Evolutionary conservation across 139 green algal genomes (phyloP), one percentile per base, ranked within the genome.

Genomic region (Medakamo hakoo): DNA sequence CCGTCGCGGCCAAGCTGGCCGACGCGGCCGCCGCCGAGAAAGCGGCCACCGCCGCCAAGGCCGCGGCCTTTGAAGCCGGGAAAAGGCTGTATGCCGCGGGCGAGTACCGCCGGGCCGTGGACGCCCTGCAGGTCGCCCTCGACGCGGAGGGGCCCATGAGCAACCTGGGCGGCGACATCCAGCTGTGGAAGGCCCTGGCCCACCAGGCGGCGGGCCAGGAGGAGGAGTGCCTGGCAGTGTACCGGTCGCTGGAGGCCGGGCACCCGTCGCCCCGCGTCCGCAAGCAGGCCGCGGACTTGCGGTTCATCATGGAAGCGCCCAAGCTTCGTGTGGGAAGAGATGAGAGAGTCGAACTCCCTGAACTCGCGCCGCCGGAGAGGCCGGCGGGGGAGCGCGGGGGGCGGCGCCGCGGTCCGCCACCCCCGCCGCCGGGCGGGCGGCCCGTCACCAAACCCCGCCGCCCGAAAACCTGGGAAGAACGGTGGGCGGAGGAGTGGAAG

Each of bases 271-370:
- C 56, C 3, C 49, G 56, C 3, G 67, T 82, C 4, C 66, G 71
- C 9, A 68, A 62, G 63, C 71, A 80, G 57, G 80, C 78, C 20
- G 76, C 63, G 22, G 64, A 75, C 32, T 64, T 91, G 65, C 71
- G 85, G 14, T 93, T 79, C 73, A 93, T 93, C 65, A 76, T 92
- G 76, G 84, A 93, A 69, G 86, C 86, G 0, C 86, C 86, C 4
- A 86, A 85, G 63, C 70, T 95, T 65, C 70, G 80, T 59, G 30
- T 88, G 3, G 57, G 65, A 3, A 61, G 74, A 2, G 82, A 95
- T 1, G 88, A 95, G 70, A 70, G 65, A 3, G 79, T 94, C 25
- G 76, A 79, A 24, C 77, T 94, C 1, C 86, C 86, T 0, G 67
- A 90, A 24, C 67, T 94, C 5, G 58, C 14, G 24, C n/a, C n/a